Conservation (phyloP, 164 flowering plant genomes). For the Magnolia changhungtana region DNA sequence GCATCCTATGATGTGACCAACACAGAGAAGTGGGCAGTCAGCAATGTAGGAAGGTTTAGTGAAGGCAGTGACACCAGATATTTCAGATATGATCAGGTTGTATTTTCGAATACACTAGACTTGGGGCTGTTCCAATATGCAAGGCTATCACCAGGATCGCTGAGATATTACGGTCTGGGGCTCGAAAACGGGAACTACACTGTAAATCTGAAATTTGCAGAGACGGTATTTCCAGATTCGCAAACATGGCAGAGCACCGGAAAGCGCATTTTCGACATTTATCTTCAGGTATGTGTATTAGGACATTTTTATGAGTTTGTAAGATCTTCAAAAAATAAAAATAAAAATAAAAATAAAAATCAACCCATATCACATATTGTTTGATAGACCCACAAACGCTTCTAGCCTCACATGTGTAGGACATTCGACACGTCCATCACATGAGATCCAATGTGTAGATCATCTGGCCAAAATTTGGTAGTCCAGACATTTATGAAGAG, state of each 20-base stretch:
- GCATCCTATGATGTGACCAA: conserved; percentile 58
- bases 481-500: neutral
- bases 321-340: no score
- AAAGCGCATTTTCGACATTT: conserved; percentile 74
- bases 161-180: conserved; percentile 84
- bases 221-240: conserved; percentile 30
- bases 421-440: neutral
- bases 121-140: conserved; percentile 68
- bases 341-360: no score
- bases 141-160: conserved; percentile 70
- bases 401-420: neutral
- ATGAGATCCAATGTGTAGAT: neutral
- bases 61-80: conserved; percentile 36
- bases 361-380: neutral
- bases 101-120: conserved; percentile 59
- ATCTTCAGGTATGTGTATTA: conserved; percentile 59
- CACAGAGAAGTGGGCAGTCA: conserved; percentile 67
- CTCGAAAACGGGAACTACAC: conserved; percentile 82
- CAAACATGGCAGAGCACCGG: conserved; percentile 61
- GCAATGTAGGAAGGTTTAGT: conserved; percentile 56
- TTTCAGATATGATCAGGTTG: conserved; percentile 16
- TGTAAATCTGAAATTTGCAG: conserved; percentile 67
- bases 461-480: neutral
- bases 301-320: neutral
- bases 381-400: neutral